Conservation (phyloP, 2,329 filamentous ascomycete species). For the Magnaporthales sp. region DNA sequence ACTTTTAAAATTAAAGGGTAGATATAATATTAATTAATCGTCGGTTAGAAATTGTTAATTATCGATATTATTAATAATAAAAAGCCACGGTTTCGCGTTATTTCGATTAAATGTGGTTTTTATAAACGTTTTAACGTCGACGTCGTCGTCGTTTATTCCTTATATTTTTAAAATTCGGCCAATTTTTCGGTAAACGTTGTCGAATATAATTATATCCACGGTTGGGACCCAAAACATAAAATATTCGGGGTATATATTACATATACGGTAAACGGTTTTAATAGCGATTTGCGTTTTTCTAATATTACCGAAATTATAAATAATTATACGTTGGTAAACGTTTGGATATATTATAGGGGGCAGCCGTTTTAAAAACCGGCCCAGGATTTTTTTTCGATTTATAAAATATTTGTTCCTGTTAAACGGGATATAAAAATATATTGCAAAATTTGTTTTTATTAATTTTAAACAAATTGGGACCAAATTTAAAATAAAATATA, state of each 20-base stretch:
- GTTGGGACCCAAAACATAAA: constrained; percentile 32
- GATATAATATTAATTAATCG: constrained; percentile 14
- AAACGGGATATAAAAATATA: constrained; percentile 12
- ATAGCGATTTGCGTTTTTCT: constrained; percentile 31
- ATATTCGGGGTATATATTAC: constrained; percentile 16
- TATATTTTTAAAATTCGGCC: constrained; percentile 17
- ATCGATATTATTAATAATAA: constrained; percentile 36
- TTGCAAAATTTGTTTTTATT: too few species aligned
- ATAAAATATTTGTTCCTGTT: constrained; percentile 17
- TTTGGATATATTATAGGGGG: constrained; percentile 4
- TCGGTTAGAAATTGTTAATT: constrained; percentile 22
- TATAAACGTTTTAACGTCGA: constrained; percentile 26
- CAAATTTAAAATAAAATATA: background rate
- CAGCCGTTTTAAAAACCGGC: constrained; percentile 10
- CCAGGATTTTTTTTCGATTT: constrained; percentile 13
- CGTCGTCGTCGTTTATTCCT: constrained; percentile 22
- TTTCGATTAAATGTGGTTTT: constrained; percentile 20
- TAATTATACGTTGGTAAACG: background rate
- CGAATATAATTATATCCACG: constrained; percentile 18
- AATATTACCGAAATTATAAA: constrained; percentile 24
- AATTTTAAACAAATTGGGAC: too few species aligned
- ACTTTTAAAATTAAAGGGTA: constrained; percentile 20
- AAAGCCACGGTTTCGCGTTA: constrained; percentile 24
- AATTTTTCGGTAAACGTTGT: constrained; percentile 25
- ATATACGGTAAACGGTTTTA: constrained; percentile 22